phyloP scores from a whole-genome alignment of 495 filamentous ascomycete species.

The Oleoguttula mirabilis region DNA sequence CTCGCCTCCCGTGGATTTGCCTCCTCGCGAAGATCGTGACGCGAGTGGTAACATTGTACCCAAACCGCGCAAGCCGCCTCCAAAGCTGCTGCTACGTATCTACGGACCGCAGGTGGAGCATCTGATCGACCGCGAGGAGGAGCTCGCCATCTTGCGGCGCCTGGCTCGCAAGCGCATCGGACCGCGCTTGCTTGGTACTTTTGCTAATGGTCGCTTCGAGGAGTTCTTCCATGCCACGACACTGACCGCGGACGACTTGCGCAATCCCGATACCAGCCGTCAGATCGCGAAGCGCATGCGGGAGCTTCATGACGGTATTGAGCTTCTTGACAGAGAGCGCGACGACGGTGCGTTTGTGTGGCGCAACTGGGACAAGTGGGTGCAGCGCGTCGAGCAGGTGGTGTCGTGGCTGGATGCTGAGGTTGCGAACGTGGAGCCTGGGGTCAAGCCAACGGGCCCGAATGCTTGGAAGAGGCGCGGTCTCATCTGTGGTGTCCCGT shows the following conservation, averaged over 20 bases:
- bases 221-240: conserved; percentile 76
- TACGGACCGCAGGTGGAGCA: conserved; percentile 95
- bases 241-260: conserved; percentile 63
- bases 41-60: conserved; percentile 30
- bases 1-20: conserved; percentile 55
- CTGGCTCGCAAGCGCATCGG: conserved; percentile 87
- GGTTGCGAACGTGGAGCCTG: conserved; percentile 34
- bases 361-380: conserved; percentile 94
- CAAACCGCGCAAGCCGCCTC: conserved; percentile 41
- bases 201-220: conserved; percentile 92
- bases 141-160: conserved; percentile 74
- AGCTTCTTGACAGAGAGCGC: conserved; percentile 65
- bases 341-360: conserved; percentile 71
- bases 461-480: conserved; percentile 56
- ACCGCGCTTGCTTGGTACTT: conserved; percentile 84
- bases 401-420: conserved; percentile 65
- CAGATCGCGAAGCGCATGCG: conserved; percentile 98
- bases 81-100: conserved; percentile 77
- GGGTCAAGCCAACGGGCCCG: conserved; percentile 22
- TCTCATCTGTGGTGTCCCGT: conserved; percentile 73
- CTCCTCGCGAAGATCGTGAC: conserved; percentile 19
- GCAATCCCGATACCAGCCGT: conserved; percentile 67
- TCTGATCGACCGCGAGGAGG: conserved; percentile 84
- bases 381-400: conserved; percentile 63
- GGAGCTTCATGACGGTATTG: conserved; percentile 88